A percentile compares a stretch with the other conserved stretches of the same genome.
phyloP scores from a whole-genome alignment of 1,139 yeast genomes.

The Debaryomycetaceae sp. region DNA sequence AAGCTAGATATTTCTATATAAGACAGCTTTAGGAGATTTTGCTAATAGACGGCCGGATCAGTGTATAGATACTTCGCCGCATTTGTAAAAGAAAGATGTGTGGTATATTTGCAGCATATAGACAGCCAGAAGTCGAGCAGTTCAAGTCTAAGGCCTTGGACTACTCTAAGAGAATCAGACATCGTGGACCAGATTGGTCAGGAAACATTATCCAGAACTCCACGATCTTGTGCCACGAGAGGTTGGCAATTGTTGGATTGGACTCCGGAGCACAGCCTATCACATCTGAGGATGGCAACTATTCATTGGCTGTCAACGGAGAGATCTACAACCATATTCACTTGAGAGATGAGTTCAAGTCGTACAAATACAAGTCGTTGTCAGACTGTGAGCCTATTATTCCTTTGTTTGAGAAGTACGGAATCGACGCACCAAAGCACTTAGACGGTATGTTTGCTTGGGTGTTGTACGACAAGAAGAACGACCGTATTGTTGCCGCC shows the following conservation, averaged over 20 bases:
- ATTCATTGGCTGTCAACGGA: constrained; percentile 86
- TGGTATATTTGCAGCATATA: constrained; percentile 94
- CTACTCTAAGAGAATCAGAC: constrained; percentile 88
- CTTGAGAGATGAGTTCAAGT: constrained; percentile 68
- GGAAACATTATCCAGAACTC: constrained; percentile 79
- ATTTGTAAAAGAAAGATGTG: constrained; percentile 55
- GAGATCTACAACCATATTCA: constrained; percentile 96
- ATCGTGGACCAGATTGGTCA: constrained; percentile 99
- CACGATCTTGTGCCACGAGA: constrained; percentile 86
- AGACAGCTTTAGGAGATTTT: neutral
- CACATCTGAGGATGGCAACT: constrained; percentile 70
- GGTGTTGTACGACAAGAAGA: constrained; percentile 78
- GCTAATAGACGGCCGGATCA: neutral
- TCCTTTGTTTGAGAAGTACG: constrained; percentile 86
- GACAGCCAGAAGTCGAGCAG: constrained; percentile 70
- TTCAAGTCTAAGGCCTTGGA: constrained; percentile 89
- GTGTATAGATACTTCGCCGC: neutral
- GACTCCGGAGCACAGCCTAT: constrained; percentile 99
- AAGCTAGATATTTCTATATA: neutral
- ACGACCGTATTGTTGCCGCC: constrained; percentile 90
- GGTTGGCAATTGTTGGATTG: constrained; percentile 92
- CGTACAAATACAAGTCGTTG: constrained; percentile 77
- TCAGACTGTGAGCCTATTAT: constrained; percentile 97
- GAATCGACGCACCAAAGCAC: constrained; percentile 82
- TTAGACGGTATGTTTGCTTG: constrained; percentile 98